phyloP scores from a whole-genome alignment of 1,139 yeast species.

The Saccharomyces hybrid region DNA sequence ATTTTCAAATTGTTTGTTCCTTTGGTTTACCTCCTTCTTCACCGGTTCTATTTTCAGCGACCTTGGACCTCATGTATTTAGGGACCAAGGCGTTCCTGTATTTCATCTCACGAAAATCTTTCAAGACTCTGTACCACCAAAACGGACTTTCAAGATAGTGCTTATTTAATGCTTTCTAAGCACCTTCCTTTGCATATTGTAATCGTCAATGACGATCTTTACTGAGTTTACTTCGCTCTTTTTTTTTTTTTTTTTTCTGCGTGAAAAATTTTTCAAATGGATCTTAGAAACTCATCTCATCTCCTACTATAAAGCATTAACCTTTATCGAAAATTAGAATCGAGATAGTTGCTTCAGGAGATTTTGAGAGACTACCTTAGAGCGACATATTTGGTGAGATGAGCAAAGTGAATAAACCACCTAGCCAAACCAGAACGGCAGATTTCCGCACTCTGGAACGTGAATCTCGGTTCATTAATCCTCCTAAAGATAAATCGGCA shows the following conservation, averaged over 20 bases:
- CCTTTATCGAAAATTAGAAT: neutral
- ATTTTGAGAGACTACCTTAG: neutral
- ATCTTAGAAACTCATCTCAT: slow-evolving; percentile 20
- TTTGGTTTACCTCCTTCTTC: no score
- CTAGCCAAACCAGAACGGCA: slow-evolving; percentile 33
- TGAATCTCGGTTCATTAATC: slow-evolving; percentile 75
- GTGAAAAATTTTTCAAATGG: slow-evolving; percentile 7
- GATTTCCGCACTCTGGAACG: slow-evolving; percentile 81
- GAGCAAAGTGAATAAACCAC: slow-evolving; percentile 29
- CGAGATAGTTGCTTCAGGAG: neutral
- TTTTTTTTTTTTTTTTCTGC: slow-evolving; percentile 1
- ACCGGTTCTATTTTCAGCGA: no score
- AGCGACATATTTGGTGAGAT: slow-evolving; percentile 10
- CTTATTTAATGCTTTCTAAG: neutral
- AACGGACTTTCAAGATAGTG: no score
- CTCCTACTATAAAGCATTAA: slow-evolving; percentile 3
- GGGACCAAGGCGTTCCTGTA: no score
- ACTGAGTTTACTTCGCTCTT: neutral
- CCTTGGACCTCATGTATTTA: no score
- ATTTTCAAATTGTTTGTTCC: no score
- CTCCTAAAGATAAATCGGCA: slow-evolving; percentile 79
- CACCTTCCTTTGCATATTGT: neutral
- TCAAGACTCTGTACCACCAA: no score
- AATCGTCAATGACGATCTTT: slow-evolving; percentile 3
- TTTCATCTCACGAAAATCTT: no score